Evolutionary conservation across 768 basidiomycete species (phyloP), one percentile per base, ranked within the genome.

Genomic region (Exidia glandulosa): DNA sequence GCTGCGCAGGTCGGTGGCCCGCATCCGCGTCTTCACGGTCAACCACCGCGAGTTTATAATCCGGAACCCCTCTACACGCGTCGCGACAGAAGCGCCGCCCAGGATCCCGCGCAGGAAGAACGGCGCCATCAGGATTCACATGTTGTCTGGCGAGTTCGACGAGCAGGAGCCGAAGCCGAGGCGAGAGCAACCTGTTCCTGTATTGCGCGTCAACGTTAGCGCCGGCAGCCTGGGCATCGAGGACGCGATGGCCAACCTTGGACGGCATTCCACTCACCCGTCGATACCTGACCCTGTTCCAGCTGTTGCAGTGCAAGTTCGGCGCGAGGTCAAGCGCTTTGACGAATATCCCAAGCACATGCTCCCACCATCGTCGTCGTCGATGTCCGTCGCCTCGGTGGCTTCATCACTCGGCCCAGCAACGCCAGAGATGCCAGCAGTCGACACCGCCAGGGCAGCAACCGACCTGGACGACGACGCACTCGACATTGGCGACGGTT

Each of bases 21-120:
- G 71, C 9, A 72, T 87, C 32, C 77, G 81, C 32, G 79, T 80
- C 3, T 86, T 91, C 75, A 86, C 81, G 67, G 75, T 81, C 74
- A 73, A 75, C 30, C 76, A 79, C 27, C 73, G 74, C 37, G 81
- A 83, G 64, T 68, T 82, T 34, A 63, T 62, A 19, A 32, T 62
- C 37, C 70, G 75, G 13, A 66, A 67, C 57, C 58, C 63, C n/a
- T 60, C 63, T 6, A 65, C 30, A 23, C 30, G 50, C 2, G 50
- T 25, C 23, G 50, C 50, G 25, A 27, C 50, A n/a, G n/a, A n/a
- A n/a, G n/a, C n/a, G n/a, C n/a, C n/a, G n/a, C n/a, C n/a, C n/a
- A n/a, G n/a, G n/a, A n/a, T n/a, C n/a, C n/a, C n/a, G n/a, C n/a
- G n/a, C n/a, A n/a, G n/a, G n/a, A n/a, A n/a, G n/a, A n/a, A n/a